Base-by-base conservation (phyloP, 306 rosid species). In the Macrotyloma uniflorum region DNA sequence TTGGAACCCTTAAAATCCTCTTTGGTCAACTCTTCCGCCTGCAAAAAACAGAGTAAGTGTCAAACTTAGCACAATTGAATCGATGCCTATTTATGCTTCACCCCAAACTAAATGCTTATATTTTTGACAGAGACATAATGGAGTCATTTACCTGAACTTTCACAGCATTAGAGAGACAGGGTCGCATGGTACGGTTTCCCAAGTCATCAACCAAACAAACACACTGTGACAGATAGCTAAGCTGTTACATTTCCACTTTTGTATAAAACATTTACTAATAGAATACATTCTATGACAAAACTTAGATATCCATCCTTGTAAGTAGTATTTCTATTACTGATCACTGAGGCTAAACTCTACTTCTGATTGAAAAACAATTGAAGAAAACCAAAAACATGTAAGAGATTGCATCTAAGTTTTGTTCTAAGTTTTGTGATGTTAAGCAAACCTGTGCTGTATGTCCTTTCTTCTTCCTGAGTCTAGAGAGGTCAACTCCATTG, bases 161-260 rank as follows among this genome's bases (percentile, higher is more conserved):
- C 51, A 91, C 97, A 36, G 97, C 95, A 83, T 72, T 93, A 10
- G 95, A 89, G 78, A 93, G 93, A 79, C 91, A 89, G 46, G 98
- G 98, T 28, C 98, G 90, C 98, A 93, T 89, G 58, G 98, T 93
- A 15, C 98, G 97, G 74, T 89, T 91, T 33, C 92, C 95, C 77
- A 65, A 62, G 5, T 75, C 89, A 72, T 93, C 98, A 71, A 93
- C 97, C 87, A 93, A 81, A 93, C 98, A 93, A 85, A 93, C 95
- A 82, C 98, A 93, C 98, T 93, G 67, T 7, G 8, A 45, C 54
- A 80, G 32, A 86, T 63, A 71, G 40, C 8, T 50, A 61, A 45
- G 45, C 72, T 53, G 83, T 78, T 50, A 67, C 51, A 68, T 19
- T 45, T 74, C 70, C 74, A 87, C 65, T 35, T 47, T 63, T 35